Evolutionary conservation across 805 yeast genomes (phyloP), one percentile per base, ranked within the genome.

Genomic region (Kazachstania taianensis): DNA sequence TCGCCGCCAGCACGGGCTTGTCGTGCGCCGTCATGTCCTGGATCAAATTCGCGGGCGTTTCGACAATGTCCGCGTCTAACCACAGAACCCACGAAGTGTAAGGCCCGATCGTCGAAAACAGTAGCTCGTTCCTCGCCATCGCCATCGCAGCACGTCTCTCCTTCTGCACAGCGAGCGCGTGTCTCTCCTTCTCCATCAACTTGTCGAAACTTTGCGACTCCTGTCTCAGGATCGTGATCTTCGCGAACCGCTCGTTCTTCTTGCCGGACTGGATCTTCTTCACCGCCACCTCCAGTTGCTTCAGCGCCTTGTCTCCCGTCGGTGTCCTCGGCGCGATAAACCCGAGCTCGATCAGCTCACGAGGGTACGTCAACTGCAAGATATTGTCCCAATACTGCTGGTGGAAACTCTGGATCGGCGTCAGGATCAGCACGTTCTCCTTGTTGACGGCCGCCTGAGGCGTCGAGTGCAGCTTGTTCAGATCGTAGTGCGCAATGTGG

Each of bases 51-150:
- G 72, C 61, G 13, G 96, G 94, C 5, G 95, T 74, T 61, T 92
- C 99, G 23, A 87, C 72, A 30, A 92, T 79, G 61, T 92, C 99
- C 2, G 94, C 79, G 60, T 92, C 99, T 46, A 92, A 66, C 99
- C 99, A 92, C 35, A 92, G 65, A 14, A 89, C 81, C 98, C 98
- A 92, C 16, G 94, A 75, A 2, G 94, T 86, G 47, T 81, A 73
- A 15, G 96, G 94, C 3, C 86, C 81, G 32, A 92, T 65, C 1
- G 96, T 76, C 7, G 96, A 81, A 62, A 86, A 85, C 33, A 92
- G 67, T 39, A 92, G 65, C 27, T 95, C 86, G 65, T 92, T 92
- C 56, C 98, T 71, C 3, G 97, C 96, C 45, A 85, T 65, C 2
- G 96, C 94, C 97, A 92, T 89, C 52, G 78, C 76, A 5, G 81